Percentiles rank a stretch among this genome's conserved stretches.
phyloP scores from a whole-genome alignment of 2,329 filamentous ascomycete genomes.

The Fusarium coicis region DNA sequence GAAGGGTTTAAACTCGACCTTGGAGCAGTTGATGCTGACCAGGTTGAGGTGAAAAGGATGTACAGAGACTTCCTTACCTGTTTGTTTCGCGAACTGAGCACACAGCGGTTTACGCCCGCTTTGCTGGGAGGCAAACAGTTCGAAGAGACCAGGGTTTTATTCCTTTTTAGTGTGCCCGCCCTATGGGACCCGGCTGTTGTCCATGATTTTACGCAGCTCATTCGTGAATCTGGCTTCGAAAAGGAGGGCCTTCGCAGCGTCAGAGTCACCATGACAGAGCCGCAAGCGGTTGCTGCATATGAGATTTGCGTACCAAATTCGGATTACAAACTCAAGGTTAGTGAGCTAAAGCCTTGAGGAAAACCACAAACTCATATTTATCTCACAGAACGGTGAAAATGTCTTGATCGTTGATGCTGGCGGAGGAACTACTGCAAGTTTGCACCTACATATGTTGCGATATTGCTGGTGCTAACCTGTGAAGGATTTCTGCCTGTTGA shows the following conservation, averaged over 20 bases:
- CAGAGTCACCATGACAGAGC: neutral
- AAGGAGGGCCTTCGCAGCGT: neutral
- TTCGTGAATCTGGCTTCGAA: neutral
- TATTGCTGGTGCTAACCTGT: neutral
- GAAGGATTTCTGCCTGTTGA: neutral
- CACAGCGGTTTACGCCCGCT: neutral
- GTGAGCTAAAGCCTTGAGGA: neutral
- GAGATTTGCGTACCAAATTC: neutral
- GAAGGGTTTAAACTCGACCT: neutral
- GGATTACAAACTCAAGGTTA: neutral
- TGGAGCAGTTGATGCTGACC: neutral
- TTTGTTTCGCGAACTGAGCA: neutral
- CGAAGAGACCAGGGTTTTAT: neutral
- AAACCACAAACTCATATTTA: neutral
- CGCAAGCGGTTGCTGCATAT: neutral
- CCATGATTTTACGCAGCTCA: neutral
- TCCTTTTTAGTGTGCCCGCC: neutral
- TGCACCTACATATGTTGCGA: neutral
- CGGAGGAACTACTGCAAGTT: neutral
- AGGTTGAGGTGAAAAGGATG: neutral
- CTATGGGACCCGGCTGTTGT: neutral
- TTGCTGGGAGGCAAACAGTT: neutral
- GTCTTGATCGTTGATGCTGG: neutral
- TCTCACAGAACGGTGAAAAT: neutral
- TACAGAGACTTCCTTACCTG: neutral